A percentile compares a stretch with the other conserved stretches of the same genome.
phyloP scores from a whole-genome alignment of 2,329 filamentous ascomycete genomes.

The Cytospora chrysosperma region DNA sequence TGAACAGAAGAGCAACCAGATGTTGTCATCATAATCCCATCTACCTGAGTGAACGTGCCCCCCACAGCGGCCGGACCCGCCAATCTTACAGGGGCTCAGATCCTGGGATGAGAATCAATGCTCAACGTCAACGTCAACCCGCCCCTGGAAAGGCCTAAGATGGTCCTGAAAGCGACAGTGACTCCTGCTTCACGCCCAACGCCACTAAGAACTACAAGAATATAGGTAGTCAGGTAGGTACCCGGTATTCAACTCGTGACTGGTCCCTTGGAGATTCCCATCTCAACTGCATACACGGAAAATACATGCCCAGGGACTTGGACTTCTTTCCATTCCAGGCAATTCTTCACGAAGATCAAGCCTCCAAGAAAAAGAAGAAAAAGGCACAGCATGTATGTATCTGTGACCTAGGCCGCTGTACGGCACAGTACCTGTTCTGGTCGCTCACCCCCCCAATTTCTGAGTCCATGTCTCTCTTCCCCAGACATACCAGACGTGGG shows the following conservation, averaged over 20 bases:
- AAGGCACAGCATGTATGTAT: background rate
- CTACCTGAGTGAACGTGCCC: no score
- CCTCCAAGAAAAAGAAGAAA: background rate
- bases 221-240: no score
- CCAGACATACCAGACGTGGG: background rate
- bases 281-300: background rate
- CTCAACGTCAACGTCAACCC: constrained; percentile 1
- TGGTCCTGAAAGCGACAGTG: no score
- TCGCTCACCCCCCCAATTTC: background rate
- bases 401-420: background rate
- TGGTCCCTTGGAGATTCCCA: no score
- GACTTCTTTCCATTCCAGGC: background rate
- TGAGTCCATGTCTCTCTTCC: constrained; percentile 15
- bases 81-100: background rate
- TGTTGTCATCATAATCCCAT: no score
- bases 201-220: background rate
- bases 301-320: background rate
- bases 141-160: background rate
- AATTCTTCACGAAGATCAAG: background rate
- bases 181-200: background rate
- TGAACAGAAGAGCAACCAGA: no score
- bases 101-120: no score
- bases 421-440: constrained; percentile 5
- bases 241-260: no score
- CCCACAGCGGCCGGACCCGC: constrained; percentile 15